Conservation (phyloP, 768 basidiomycete genomes). For the Tricholoma saponaceum region DNA sequence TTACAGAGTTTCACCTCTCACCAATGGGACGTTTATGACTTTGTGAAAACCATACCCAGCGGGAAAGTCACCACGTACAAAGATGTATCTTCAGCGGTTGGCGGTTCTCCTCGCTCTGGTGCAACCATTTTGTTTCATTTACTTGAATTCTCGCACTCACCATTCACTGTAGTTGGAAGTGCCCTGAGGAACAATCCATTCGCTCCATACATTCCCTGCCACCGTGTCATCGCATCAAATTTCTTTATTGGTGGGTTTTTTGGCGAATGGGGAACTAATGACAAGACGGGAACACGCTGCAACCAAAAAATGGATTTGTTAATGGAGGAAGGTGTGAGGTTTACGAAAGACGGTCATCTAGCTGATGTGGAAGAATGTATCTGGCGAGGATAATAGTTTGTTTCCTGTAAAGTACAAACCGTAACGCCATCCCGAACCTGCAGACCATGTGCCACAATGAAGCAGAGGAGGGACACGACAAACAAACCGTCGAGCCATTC, state of each 20-base stretch:
- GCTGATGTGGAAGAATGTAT: constrained; percentile 11
- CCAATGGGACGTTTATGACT: constrained; percentile 63
- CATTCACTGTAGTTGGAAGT: constrained; percentile 44
- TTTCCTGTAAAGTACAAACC: too few species aligned
- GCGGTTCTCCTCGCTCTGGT: constrained; percentile 66
- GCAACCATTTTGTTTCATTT: constrained; percentile 10
- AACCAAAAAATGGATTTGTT: constrained; percentile 48
- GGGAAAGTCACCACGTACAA: constrained; percentile 59
- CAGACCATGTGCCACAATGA: too few species aligned
- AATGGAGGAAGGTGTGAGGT: constrained; percentile 47
- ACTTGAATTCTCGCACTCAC: not conserved
- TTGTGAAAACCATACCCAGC: constrained; percentile 39
- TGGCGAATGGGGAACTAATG: constrained; percentile 54
- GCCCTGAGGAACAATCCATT: constrained; percentile 67
- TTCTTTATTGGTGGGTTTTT: constrained; percentile 59
- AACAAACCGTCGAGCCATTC: too few species aligned
- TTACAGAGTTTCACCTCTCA: constrained; percentile 45
- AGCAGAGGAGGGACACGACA: too few species aligned
- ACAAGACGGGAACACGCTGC: constrained; percentile 37
- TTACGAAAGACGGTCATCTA: constrained; percentile 43
- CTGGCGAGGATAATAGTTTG: constrained; percentile 17
- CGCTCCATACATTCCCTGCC: constrained; percentile 64
- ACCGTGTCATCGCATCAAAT: constrained; percentile 62
- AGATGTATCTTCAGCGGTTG: constrained; percentile 42
- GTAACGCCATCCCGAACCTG: too few species aligned